phyloP scores from a whole-genome alignment of 2,329 filamentous ascomycete species.

The Eutypella sp. region DNA sequence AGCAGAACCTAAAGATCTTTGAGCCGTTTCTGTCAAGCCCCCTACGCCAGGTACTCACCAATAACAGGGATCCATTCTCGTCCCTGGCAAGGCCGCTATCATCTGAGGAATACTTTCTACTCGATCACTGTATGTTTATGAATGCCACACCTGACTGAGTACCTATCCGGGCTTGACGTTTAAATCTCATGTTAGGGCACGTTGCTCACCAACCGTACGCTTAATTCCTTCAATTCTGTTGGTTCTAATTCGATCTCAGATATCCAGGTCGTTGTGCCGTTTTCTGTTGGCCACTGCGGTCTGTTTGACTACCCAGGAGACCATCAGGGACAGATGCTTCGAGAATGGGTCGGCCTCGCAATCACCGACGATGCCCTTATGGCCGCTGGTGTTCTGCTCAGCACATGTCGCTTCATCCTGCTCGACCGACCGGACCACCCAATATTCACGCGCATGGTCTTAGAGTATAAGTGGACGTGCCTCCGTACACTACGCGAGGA shows the following conservation, averaged over 20 bases:
- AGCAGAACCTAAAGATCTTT: neutral
- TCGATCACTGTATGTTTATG: constrained; percentile 4
- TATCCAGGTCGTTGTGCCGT: constrained; percentile 3
- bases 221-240: neutral
- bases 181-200: neutral
- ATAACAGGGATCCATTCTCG: constrained; percentile 3
- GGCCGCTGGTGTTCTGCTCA: neutral
- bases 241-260: constrained; percentile 1
- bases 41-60: neutral
- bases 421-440: constrained; percentile 7
- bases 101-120: constrained; percentile 1
- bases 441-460: constrained; percentile 2
- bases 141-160: neutral
- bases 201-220: too few species aligned
- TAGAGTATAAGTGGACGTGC: neutral
- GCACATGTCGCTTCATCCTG: neutral
- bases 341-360: neutral
- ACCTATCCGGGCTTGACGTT: neutral
- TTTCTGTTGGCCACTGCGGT: neutral
- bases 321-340: neutral
- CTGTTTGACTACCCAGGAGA: neutral
- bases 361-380: neutral
- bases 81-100: neutral
- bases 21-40: neutral
- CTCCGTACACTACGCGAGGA: neutral